Evolutionary conservation across 2,329 filamentous ascomycete genomes (phyloP), one percentile per base, ranked within the genome.

Genomic region (Verticillium longisporum): DNA sequence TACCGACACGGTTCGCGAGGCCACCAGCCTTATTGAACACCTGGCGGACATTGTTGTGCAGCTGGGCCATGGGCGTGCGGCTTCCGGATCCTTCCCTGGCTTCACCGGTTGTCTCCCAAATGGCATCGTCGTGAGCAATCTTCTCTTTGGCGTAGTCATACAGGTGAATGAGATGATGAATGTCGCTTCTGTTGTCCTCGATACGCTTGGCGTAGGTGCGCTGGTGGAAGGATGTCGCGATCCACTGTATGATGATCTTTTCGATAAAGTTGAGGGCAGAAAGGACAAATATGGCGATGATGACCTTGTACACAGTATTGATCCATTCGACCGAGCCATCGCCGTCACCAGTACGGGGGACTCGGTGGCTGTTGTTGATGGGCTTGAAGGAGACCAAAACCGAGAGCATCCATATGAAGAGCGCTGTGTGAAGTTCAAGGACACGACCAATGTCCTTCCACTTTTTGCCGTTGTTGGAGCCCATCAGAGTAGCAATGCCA

Each of bases 161-260:
- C 0, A 85, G 75, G 54, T 77, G 73, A 33, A 84, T 78, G 11
- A 85, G 73, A 60, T 80, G 81, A 11, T 75, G 86, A 61, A 97
- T 92, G 70, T 96, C 90, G 65, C 93, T 92, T 72, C 96, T 96
- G 79, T 97, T 96, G 73, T 94, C 83, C 64, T 95, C 91, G 68
- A 97, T 97, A 15, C 94, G 83, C 67, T 94, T 91, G 31, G 91
- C 88, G 69, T 98, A 98, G 0, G 94, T 97, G 55, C 94, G 85
- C 61, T 91, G 80, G 72, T 98, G 94, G 75, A 98, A 98, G 64
- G 89, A 92, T 61, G 93, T 93, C 36, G 94, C 93, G 67, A 98
- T 96, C 76, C 96, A 88, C 71, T 97, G 93, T 60, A 97, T 96
- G 66, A 96, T 84, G 63, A 97, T 90, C 79, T 97, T 98, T 74